phyloP scores from a whole-genome alignment of 1,284 basidiomycete species.

The Grifola frondosa region DNA sequence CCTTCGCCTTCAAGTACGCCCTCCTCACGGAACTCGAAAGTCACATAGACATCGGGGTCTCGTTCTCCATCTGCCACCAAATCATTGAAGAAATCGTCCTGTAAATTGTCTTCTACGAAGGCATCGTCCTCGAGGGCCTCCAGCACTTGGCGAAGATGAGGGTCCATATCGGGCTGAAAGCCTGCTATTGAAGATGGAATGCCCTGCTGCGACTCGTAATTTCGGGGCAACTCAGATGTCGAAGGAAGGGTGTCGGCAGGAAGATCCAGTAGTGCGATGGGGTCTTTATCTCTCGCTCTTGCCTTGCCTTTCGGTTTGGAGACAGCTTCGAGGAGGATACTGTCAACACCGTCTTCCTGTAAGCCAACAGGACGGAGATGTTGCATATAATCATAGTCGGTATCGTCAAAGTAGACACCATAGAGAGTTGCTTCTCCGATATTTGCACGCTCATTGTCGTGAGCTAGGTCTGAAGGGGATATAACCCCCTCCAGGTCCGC shows the following conservation, averaged over 20 bases:
- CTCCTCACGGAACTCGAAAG: conserved; percentile 73
- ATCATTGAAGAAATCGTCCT: conserved; percentile 73
- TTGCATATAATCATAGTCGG: conserved; percentile 99
- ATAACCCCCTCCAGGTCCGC: conserved; percentile 69
- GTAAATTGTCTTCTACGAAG: conserved; percentile 77
- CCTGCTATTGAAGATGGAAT: conserved; percentile 85
- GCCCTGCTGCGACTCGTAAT: conserved; percentile 72
- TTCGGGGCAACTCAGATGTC: conserved; percentile 67
- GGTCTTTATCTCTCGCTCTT: conserved; percentile 32
- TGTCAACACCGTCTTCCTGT: conserved; percentile 76
- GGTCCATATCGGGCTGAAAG: conserved; percentile 96
- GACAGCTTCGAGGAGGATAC: conserved; percentile 74
- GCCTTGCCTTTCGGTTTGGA: conserved; percentile 38
- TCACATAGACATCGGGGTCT: conserved; percentile 48
- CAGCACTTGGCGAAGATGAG: conserved; percentile 88
- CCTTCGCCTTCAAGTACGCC: conserved; percentile 37
- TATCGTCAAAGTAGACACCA: conserved; percentile 95
- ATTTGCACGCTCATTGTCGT: conserved; percentile 45
- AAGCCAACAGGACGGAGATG: conserved; percentile 82
- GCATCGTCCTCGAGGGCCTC: conserved; percentile 97
- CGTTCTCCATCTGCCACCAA: conserved; percentile 77
- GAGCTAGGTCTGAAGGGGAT: conserved; percentile 57
- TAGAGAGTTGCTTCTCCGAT: conserved; percentile 89
- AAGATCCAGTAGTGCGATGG: conserved; percentile 48
- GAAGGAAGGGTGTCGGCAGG: conserved; percentile 78